Percentiles rank a stretch among this genome's conserved stretches.
Evolutionary conservation across 257 asterid species (phyloP).

Genomic region (Fraxinus quadrangulata): DNA sequence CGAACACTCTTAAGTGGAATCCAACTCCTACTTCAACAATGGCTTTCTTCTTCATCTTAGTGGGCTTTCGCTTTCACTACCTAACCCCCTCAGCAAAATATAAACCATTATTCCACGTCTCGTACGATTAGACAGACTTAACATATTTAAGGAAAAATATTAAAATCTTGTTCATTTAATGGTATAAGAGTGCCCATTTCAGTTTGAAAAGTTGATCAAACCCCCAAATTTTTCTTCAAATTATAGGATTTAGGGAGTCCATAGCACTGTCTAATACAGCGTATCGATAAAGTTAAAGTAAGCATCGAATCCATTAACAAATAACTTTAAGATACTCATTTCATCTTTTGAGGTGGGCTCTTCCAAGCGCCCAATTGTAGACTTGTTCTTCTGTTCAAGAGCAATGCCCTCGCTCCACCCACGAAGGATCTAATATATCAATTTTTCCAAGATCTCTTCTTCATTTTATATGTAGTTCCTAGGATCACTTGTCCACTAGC

Average conservation of each 20-base stretch:
- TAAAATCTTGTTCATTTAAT: not conserved
- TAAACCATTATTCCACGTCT: constrained; percentile 2
- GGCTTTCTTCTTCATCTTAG: constrained; percentile 19
- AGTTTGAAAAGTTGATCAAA: not conserved
- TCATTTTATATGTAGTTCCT: constrained; percentile 28
- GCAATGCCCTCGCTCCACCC: constrained; percentile 65
- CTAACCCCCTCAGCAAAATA: constrained; percentile 44
- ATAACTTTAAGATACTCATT: constrained; percentile 46
- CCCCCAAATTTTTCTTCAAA: not conserved
- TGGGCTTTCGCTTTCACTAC: constrained; percentile 67
- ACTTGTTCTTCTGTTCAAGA: constrained; percentile 40
- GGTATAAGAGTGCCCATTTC: not conserved
- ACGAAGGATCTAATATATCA: constrained; percentile 33
- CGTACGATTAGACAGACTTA: not conserved
- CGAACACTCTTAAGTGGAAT: constrained; percentile 64
- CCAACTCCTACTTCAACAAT: constrained; percentile 56
- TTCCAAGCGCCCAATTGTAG: constrained; percentile 63
- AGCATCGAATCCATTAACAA: constrained; percentile 33
- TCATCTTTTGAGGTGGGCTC: constrained; percentile 68
- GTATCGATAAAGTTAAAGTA: constrained; percentile 31
- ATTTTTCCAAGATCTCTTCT: constrained; percentile 34
- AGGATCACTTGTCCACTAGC: constrained; percentile 35
- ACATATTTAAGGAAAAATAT: not conserved
- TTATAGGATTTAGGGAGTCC: not conserved
- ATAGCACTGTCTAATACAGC: not conserved